These are phyloP conservation scores for Thalia dealbata DNA, from an alignment of 176 grass and related monocot species.

Conservation along the genomic window DNA sequence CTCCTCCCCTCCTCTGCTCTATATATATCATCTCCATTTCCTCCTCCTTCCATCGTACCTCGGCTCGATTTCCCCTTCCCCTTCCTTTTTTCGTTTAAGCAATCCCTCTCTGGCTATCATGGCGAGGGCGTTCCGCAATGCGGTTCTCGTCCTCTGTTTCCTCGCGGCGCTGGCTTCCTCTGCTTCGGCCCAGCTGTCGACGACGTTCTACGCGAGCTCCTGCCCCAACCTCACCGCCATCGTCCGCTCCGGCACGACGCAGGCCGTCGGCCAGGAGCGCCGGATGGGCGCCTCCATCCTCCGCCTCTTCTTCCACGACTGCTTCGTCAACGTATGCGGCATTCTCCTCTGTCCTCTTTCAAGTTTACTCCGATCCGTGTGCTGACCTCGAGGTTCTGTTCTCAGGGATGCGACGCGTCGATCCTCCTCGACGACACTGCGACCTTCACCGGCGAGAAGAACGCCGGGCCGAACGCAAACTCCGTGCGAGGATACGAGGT, in stretches of 20 bases:
- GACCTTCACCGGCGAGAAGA: conserved; percentile 41
- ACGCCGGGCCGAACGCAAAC: conserved; percentile 32
- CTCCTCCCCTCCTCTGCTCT: too few species aligned
- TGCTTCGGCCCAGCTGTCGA: conserved; percentile 36
- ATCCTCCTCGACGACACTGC: conserved; percentile 51
- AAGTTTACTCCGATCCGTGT: not conserved
- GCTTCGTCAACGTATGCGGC: not conserved
- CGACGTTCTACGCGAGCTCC: conserved; percentile 41
- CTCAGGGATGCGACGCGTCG: conserved; percentile 51
- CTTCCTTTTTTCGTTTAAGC: too few species aligned
- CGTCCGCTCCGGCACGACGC: conserved; percentile 44
- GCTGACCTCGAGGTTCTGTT: too few species aligned
- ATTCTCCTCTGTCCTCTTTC: not conserved
- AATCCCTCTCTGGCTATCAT: not conserved
- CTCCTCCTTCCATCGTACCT: too few species aligned
- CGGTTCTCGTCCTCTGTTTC: not conserved
- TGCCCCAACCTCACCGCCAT: conserved; percentile 38
- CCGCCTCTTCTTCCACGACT: conserved; percentile 19
- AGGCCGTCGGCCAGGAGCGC: conserved; percentile 32
- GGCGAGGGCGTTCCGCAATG: not conserved
- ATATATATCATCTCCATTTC: too few species aligned
- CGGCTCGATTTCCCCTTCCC: too few species aligned
- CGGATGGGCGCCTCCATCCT: conserved; percentile 44
- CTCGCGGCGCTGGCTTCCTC: conserved; percentile 9
- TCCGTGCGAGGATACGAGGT: conserved; percentile 40